These are phyloP conservation scores for Amborella trichopoda DNA, from an alignment of 164 flowering plant genomes.

Conservation along the genomic window DNA sequence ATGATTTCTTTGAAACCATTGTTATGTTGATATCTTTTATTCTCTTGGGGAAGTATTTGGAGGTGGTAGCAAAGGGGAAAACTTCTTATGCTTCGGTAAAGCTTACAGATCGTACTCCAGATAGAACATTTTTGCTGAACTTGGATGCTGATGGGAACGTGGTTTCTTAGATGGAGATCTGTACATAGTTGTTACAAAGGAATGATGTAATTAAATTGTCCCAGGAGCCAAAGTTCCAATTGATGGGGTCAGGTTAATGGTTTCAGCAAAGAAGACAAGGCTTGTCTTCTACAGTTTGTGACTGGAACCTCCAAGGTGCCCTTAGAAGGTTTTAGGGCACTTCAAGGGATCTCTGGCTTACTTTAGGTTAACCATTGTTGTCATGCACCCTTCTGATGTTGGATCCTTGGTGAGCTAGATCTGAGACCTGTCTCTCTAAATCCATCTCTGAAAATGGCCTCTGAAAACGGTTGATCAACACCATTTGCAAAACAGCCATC, in stretches of 20 bases:
- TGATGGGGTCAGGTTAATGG: slow-evolving; percentile 95
- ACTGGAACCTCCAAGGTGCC: slow-evolving; percentile 98
- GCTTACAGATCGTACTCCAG: slow-evolving; percentile 6
- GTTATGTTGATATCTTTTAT: slow-evolving; percentile 9
- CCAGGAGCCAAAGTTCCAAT: slow-evolving; percentile 10
- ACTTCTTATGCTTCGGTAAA: slow-evolving; percentile 7
- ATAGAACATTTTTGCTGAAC: slow-evolving; percentile 1
- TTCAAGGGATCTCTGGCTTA: too few species aligned
- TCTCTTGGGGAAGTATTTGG: slow-evolving; percentile 9
- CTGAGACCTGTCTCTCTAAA: too few species aligned
- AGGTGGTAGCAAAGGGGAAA: slow-evolving; percentile 7
- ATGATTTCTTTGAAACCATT: slow-evolving; percentile 10
- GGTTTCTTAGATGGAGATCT: slow-evolving; percentile 2
- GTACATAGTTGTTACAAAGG: slow-evolving; percentile 2
- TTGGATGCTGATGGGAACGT: slow-evolving; percentile 6
- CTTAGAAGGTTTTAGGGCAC: slow-evolving; percentile 66
- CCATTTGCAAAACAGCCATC: too few species aligned
- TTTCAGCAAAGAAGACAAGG: slow-evolving; percentile 93
- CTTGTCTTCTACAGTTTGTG: slow-evolving; percentile 91
- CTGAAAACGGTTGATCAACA: too few species aligned
- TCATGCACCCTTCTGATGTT: too few species aligned
- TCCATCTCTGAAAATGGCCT: too few species aligned
- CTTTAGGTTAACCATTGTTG: too few species aligned
- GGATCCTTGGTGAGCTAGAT: too few species aligned
- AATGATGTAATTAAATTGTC: slow-evolving; percentile 8